Evolutionary conservation across 768 basidiomycete species (phyloP).

Genomic region (Daedaleopsis nitida): DNA sequence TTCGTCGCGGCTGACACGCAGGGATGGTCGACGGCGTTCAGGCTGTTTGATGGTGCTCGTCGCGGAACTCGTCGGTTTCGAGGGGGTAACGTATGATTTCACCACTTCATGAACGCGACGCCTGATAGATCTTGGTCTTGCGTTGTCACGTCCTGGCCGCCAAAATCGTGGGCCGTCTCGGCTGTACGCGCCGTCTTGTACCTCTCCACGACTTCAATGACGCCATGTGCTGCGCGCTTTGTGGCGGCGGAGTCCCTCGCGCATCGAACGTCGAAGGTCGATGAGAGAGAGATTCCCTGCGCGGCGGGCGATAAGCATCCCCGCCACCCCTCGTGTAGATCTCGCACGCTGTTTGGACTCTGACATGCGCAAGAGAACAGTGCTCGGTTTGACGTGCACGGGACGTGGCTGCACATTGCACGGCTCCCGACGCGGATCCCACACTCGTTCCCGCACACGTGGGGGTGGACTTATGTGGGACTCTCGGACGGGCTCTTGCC

Average conservation of each 20-base stretch:
- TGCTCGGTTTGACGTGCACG: constrained; percentile 6
- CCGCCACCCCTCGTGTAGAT: constrained; percentile 2
- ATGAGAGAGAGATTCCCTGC: background rate
- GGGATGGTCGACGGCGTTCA: background rate
- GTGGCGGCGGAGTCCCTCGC: background rate
- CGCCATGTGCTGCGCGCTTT: too few species aligned
- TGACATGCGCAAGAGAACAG: too few species aligned
- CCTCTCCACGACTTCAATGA: too few species aligned
- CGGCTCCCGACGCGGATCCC: constrained; percentile 7
- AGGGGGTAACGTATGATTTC: background rate
- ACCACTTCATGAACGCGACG: background rate
- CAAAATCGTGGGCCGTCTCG: too few species aligned
- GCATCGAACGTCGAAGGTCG: background rate
- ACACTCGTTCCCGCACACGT: constrained; percentile 2
- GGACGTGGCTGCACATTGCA: background rate
- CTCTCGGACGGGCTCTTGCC: background rate
- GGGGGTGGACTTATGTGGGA: constrained; percentile 14
- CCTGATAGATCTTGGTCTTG: background rate
- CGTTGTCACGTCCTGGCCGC: too few species aligned
- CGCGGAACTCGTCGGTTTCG: background rate
- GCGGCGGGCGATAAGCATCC: background rate
- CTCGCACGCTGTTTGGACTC: background rate
- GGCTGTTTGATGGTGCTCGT: background rate
- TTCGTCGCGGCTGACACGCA: background rate
- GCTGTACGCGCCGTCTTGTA: too few species aligned